These are phyloP conservation scores for Trichophyton mentagrophytes DNA, from an alignment of 2,329 filamentous ascomycete genomes.

Conservation along the genomic window DNA sequence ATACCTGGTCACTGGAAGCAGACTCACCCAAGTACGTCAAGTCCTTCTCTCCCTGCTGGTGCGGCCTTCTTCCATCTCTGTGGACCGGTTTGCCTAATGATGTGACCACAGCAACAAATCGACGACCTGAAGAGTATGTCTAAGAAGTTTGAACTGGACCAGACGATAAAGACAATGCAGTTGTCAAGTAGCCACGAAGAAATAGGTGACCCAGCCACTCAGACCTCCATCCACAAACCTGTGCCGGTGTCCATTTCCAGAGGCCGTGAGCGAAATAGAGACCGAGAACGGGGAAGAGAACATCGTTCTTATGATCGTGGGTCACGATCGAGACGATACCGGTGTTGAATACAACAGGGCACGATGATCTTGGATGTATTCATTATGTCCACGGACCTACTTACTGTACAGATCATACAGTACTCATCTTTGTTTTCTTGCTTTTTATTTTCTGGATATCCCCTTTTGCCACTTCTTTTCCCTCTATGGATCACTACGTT, in stretches of 20 bases:
- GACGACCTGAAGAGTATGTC: conserved; percentile 37
- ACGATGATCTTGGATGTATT: neutral
- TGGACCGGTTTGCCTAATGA: conserved; percentile 5
- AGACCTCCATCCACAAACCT: conserved; percentile 34
- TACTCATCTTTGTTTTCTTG: neutral
- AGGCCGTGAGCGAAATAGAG: conserved; percentile 16
- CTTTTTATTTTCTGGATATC: neutral
- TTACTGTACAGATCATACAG: neutral
- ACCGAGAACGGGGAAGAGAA: conserved; percentile 11
- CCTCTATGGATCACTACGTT: neutral
- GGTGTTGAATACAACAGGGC: conserved; percentile 7
- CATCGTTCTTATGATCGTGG: conserved; percentile 10
- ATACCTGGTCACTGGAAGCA: conserved; percentile 35
- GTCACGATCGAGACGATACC: conserved; percentile 11
- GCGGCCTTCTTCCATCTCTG: neutral
- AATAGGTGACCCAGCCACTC: conserved; percentile 16
- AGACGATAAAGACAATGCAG: conserved; percentile 32
- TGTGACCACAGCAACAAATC: conserved; percentile 33
- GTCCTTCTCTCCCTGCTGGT: neutral
- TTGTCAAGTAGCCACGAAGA: conserved; percentile 16
- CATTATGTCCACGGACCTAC: neutral
- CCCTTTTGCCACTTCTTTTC: neutral
- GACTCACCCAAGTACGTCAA: conserved; percentile 32
- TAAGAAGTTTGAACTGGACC: conserved; percentile 36
- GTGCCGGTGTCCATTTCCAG: conserved; percentile 24